These are phyloP conservation scores for Melastoma malabathricum DNA, from an alignment of 345 rosid genomes.

Conservation along the genomic window DNA sequence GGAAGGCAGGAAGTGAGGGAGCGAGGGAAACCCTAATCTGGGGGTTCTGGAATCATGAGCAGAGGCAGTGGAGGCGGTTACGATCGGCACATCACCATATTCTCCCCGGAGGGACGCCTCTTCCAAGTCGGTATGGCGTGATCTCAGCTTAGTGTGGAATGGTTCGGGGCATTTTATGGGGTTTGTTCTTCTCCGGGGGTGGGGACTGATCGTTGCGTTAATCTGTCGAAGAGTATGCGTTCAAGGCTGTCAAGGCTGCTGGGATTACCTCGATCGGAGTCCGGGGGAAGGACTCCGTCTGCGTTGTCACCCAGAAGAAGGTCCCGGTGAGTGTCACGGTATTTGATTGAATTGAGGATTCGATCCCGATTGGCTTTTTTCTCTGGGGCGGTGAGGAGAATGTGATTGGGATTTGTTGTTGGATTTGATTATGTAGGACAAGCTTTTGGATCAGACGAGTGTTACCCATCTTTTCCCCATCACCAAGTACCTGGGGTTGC, in stretches of 20 bases:
- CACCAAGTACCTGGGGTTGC: slow-evolving; percentile 78
- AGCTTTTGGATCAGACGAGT: slow-evolving; percentile 95
- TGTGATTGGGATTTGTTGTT: too few relatives aligned
- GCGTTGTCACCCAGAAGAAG: slow-evolving; percentile 98
- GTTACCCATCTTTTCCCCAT: slow-evolving; percentile 87
- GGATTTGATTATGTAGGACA: slow-evolving; percentile 45
- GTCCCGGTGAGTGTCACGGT: slow-evolving; percentile 57
- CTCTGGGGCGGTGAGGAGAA: too few relatives aligned
- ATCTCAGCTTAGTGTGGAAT: too few relatives aligned
- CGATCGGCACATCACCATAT: slow-evolving; percentile 60
- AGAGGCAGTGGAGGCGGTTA: slow-evolving; percentile 63
- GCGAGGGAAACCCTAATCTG: too few relatives aligned
- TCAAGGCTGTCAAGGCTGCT: slow-evolving; percentile 95
- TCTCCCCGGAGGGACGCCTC: slow-evolving; percentile 64
- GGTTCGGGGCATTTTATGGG: too few relatives aligned
- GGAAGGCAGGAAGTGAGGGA: too few relatives aligned
- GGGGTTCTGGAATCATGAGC: slow-evolving; percentile 22
- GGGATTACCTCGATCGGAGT: slow-evolving; percentile 95
- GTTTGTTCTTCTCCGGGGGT: too few relatives aligned
- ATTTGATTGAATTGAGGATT: neutral
- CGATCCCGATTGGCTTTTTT: neutral
- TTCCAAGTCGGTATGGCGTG: slow-evolving; percentile 45
- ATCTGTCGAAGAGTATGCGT: slow-evolving; percentile 62
- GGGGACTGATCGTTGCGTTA: neutral
- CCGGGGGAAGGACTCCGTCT: slow-evolving; percentile 85